Evolutionary conservation across 805 yeast genomes (phyloP).

Genomic region (Barnettozyma sp.): DNA sequence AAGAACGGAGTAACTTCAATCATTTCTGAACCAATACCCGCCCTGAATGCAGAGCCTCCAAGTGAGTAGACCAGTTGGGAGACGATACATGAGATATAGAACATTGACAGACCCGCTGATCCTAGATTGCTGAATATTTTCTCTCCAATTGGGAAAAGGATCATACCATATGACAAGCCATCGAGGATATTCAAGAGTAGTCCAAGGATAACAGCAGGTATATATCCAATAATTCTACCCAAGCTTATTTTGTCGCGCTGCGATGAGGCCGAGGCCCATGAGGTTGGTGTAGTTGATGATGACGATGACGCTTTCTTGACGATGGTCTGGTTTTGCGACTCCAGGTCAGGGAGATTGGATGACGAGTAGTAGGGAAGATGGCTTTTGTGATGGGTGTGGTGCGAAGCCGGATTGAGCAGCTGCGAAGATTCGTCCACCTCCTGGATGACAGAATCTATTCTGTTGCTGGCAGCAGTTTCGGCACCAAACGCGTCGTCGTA

Average conservation of each 20-base stretch:
- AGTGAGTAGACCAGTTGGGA: constrained; percentile 83
- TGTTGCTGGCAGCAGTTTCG: not conserved
- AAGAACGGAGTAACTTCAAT: constrained; percentile 98
- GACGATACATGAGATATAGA: constrained; percentile 84
- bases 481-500: constrained; percentile 12
- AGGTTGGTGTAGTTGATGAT: not conserved
- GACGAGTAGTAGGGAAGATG: too few species aligned
- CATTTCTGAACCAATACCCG: constrained; percentile 98
- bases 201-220: constrained; percentile 84
- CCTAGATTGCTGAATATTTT: constrained; percentile 72
- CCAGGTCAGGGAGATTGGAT: constrained; percentile 6
- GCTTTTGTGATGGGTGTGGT: too few species aligned
- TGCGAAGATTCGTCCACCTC: constrained; percentile 5
- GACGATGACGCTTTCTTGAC: too few species aligned
- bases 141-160: constrained; percentile 86
- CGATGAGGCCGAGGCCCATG: not conserved
- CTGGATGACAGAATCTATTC: not conserved
- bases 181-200: constrained; percentile 80
- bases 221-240: constrained; percentile 19
- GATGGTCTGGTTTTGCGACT: constrained; percentile 8
- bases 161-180: constrained; percentile 95
- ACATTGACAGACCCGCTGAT: constrained; percentile 88
- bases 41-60: constrained; percentile 84
- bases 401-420: constrained; percentile 1
- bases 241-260: constrained; percentile 9